Evolutionary conservation across 208 protist genomes (phyloP).

Genomic region (Balamuthia mandrillaris): DNA sequence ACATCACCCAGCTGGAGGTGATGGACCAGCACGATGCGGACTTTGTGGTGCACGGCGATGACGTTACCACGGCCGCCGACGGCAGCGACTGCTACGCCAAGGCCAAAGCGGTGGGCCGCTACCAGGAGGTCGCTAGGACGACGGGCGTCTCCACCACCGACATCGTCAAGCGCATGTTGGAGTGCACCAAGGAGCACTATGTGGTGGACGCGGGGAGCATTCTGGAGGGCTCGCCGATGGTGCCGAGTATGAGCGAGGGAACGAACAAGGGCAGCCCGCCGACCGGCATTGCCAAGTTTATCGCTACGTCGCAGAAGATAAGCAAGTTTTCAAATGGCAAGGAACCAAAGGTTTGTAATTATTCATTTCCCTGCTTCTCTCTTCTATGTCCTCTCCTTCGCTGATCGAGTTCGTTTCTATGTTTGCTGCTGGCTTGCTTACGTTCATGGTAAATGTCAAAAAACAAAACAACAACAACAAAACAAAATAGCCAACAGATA

Average conservation of each 20-base stretch:
- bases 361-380: too few relatives aligned
- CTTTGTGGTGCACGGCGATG: constrained; percentile 95
- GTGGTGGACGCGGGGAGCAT: neutral
- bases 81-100: constrained; percentile 90
- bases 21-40: constrained; percentile 89
- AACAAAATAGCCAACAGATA: constrained; percentile 60
- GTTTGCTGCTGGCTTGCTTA: neutral
- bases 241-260: neutral
- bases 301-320: constrained; percentile 38
- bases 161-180: constrained; percentile 94
- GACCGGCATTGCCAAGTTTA: constrained; percentile 48
- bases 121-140: constrained; percentile 61
- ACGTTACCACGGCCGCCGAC: constrained; percentile 90
- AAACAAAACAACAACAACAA: neutral
- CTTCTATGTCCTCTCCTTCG: too few relatives aligned
- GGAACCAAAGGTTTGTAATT: constrained; percentile 75
- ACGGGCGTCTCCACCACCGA: constrained; percentile 96
- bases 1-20: constrained; percentile 69
- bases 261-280: constrained; percentile 6
- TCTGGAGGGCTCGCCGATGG: neutral
- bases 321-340: constrained; percentile 76
- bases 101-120: constrained; percentile 79
- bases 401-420: too few relatives aligned
- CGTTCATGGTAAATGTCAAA: neutral
- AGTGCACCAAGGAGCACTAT: constrained; percentile 81